phyloP scores from a whole-genome alignment of 768 basidiomycete genomes.

The Boletus sensibilis region DNA sequence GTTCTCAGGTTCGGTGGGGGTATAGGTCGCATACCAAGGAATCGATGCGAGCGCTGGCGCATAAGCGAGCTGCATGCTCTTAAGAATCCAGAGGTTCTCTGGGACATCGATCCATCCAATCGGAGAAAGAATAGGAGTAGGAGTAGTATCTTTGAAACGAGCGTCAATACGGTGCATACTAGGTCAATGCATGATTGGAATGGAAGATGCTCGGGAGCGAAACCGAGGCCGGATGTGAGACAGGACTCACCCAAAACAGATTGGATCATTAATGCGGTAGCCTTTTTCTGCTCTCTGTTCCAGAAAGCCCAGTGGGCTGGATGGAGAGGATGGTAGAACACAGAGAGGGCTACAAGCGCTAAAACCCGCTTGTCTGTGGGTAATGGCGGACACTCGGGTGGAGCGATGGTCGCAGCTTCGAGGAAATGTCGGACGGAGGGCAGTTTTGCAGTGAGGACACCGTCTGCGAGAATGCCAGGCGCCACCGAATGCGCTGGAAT shows the following conservation, averaged over 20 bases:
- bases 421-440: conserved; percentile 52
- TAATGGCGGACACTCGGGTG: conserved; percentile 40
- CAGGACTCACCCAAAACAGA: conserved; percentile 50
- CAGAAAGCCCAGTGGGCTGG: conserved; percentile 66
- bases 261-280: conserved; percentile 53
- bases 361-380: conserved; percentile 46
- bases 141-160: conserved; percentile 23
- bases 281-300: conserved; percentile 47
- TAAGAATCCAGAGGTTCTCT: conserved; percentile 36
- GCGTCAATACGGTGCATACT: conserved; percentile 6
- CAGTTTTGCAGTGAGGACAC: conserved; percentile 46
- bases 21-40: conserved; percentile 34
- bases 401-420: conserved; percentile 36
- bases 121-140: conserved; percentile 35
- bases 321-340: conserved; percentile 54
- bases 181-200: background rate
- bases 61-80: conserved; percentile 32
- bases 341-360: conserved; percentile 58
- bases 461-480: conserved; percentile 38
- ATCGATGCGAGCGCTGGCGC: conserved; percentile 21
- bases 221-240: background rate
- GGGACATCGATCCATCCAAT: conserved; percentile 35
- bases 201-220: background rate
- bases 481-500: conserved; percentile 28
- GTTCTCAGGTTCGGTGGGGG: conserved; percentile 29